Conservation (phyloP, 306 rosid genomes). For the Cucumis melo region DNA sequence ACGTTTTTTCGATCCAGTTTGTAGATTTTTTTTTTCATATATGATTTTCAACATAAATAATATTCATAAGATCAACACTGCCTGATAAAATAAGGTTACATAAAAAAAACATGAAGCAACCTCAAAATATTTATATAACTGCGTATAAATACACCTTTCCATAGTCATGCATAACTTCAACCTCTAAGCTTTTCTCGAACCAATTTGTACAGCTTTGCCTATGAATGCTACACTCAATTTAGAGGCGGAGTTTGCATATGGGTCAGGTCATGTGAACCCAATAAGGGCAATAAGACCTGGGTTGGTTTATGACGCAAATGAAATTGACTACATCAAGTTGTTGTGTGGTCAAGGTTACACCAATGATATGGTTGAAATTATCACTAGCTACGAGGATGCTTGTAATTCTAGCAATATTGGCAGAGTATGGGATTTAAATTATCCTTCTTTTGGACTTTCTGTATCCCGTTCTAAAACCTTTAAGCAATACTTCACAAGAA, state of each 20-base stretch:
- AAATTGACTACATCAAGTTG: conserved; percentile 16
- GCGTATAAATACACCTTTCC: too few species aligned
- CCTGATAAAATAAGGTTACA: too few species aligned
- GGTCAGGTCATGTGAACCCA: conserved; percentile 24
- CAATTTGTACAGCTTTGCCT: conserved; percentile 8
- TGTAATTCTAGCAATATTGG: neutral
- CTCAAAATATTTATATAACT: too few species aligned
- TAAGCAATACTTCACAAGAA: conserved; percentile 14
- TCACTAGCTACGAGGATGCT: conserved; percentile 9
- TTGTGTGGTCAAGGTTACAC: conserved; percentile 23
- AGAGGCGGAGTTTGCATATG: conserved; percentile 31
- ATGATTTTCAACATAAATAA: too few species aligned
- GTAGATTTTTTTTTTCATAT: too few species aligned
- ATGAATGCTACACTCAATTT: conserved; percentile 13
- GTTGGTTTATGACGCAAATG: conserved; percentile 23
- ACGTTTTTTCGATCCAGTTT: too few species aligned
- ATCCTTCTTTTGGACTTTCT: conserved; percentile 25
- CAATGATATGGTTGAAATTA: neutral
- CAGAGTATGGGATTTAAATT: conserved; percentile 17
- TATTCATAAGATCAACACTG: too few species aligned
- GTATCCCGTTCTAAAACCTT: neutral
- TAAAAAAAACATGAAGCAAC: too few species aligned
- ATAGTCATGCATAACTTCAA: too few species aligned
- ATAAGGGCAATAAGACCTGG: conserved; percentile 16
- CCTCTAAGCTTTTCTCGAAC: too few species aligned